Evolutionary conservation across 345 rosid genomes (phyloP).

Genomic region (Firmiana major): DNA sequence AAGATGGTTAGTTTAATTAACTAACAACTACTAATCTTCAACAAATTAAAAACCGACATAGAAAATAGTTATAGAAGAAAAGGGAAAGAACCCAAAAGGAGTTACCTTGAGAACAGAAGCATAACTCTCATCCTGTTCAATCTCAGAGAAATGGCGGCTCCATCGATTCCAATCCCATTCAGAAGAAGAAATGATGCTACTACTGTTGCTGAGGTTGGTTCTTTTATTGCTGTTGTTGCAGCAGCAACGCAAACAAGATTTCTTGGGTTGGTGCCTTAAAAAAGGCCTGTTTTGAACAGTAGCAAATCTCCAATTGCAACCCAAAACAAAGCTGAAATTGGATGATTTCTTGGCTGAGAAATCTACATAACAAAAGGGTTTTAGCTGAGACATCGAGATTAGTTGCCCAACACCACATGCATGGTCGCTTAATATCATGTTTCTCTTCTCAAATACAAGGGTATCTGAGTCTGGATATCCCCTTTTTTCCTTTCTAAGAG

Average conservation of each 20-base stretch:
- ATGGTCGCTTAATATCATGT: constrained; percentile 3
- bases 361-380: constrained; percentile 11
- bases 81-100: not conserved
- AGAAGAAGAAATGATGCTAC: constrained; percentile 30
- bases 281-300: constrained; percentile 2
- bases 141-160: constrained; percentile 79
- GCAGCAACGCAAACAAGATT: constrained; percentile 31
- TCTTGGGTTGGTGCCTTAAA: constrained; percentile 31
- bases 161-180: constrained; percentile 94
- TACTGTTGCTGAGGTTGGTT: constrained; percentile 21
- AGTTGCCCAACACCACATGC: not conserved
- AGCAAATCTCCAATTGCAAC: constrained; percentile 20
- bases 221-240: constrained; percentile 22
- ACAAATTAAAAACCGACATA: not conserved
- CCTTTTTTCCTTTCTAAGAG: not conserved
- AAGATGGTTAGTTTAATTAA: not conserved
- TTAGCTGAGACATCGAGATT: not conserved
- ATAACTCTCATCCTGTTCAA: constrained; percentile 69
- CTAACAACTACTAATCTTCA: not conserved
- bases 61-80: not conserved
- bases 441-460: not conserved
- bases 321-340: constrained; percentile 32
- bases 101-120: constrained; percentile 80
- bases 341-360: constrained; percentile 12
- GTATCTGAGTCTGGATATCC: not conserved